Evolutionary conservation across 2,329 filamentous ascomycete species (phyloP).

Genomic region (Podosphaera xanthii): DNA sequence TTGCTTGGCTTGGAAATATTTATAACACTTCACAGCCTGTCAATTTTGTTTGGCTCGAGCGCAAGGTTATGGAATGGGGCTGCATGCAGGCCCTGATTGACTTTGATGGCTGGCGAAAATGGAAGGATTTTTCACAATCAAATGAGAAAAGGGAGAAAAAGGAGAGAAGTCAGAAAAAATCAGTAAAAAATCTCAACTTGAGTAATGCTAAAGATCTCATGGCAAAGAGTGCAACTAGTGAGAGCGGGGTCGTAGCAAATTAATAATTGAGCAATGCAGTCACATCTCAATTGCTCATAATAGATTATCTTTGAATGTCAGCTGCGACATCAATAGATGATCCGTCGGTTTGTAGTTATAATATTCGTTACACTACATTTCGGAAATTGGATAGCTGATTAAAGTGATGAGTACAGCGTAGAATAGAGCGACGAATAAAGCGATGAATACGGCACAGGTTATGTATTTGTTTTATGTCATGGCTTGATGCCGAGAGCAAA

Average conservation of each 20-base stretch:
- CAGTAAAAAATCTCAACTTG: background rate
- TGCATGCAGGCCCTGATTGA: conserved; percentile 99
- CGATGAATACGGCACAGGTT: too few relatives aligned
- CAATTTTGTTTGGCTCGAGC: conserved; percentile 89
- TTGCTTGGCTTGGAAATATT: background rate
- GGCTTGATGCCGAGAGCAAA: too few relatives aligned
- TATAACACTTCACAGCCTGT: conserved; percentile 42
- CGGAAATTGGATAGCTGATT: too few relatives aligned
- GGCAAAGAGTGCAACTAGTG: background rate
- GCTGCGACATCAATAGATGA: too few relatives aligned
- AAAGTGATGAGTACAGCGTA: too few relatives aligned
- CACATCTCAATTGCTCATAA: too few relatives aligned
- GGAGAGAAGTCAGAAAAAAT: conserved; percentile 11
- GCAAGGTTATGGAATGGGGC: conserved; percentile 98
- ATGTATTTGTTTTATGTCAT: too few relatives aligned
- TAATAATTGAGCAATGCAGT: background rate
- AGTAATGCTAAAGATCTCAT: background rate
- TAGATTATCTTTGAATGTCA: too few relatives aligned
- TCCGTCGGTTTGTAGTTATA: too few relatives aligned
- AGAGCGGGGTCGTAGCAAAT: background rate
- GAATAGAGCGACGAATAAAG: too few relatives aligned
- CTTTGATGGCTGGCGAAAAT: conserved; percentile 92
- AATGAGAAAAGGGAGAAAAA: conserved; percentile 11
- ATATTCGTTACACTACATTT: too few relatives aligned
- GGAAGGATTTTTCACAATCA: conserved; percentile 54